These are phyloP conservation scores for Suhomyces bolitotheri DNA, from an alignment of 1,139 yeast genomes.

Conservation along the genomic window DNA sequence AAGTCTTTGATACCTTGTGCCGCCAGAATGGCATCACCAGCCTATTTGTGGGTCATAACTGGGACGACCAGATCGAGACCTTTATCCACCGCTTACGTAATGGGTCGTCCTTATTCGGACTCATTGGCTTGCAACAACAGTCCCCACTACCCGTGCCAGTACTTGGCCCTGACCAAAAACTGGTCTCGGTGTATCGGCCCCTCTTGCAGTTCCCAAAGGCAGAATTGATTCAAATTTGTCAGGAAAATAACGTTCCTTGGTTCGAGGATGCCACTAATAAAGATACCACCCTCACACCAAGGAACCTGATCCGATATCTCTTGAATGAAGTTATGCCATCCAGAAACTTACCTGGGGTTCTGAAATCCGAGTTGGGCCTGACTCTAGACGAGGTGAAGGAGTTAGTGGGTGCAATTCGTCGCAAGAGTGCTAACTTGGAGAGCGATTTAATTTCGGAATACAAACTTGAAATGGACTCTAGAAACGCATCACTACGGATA, in stretches of 20 bases:
- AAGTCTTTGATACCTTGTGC: slow-evolving; percentile 41
- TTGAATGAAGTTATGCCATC: slow-evolving; percentile 21
- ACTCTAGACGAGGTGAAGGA: slow-evolving; percentile 1
- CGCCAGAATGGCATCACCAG: slow-evolving; percentile 24
- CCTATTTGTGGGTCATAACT: slow-evolving; percentile 64
- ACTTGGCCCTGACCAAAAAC: slow-evolving; percentile 2
- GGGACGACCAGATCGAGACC: slow-evolving; percentile 74
- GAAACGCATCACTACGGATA: slow-evolving; percentile 12
- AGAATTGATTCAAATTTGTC: slow-evolving; percentile 50
- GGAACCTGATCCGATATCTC: slow-evolving; percentile 50
- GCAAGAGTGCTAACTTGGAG: slow-evolving; percentile 3
- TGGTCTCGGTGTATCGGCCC: slow-evolving; percentile 47
- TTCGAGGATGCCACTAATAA: slow-evolving; percentile 68
- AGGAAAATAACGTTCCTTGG: slow-evolving; percentile 47
- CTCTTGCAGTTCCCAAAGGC: slow-evolving; percentile 47
- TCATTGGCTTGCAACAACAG: slow-evolving; percentile 39
- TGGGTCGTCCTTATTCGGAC: slow-evolving; percentile 62
- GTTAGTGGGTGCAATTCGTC: slow-evolving; percentile 1
- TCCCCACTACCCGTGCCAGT: slow-evolving; percentile 30
- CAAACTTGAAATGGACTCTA: slow-evolving; percentile 3
- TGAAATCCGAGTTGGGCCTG: slow-evolving; percentile 1
- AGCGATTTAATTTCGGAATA: neutral
- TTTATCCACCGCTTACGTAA: slow-evolving; percentile 54
- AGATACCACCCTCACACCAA: slow-evolving; percentile 51
- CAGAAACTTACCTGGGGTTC: neutral